Evolutionary conservation across 2,329 filamentous ascomycete genomes (phyloP).

Genomic region (Botrytis fragariae): DNA sequence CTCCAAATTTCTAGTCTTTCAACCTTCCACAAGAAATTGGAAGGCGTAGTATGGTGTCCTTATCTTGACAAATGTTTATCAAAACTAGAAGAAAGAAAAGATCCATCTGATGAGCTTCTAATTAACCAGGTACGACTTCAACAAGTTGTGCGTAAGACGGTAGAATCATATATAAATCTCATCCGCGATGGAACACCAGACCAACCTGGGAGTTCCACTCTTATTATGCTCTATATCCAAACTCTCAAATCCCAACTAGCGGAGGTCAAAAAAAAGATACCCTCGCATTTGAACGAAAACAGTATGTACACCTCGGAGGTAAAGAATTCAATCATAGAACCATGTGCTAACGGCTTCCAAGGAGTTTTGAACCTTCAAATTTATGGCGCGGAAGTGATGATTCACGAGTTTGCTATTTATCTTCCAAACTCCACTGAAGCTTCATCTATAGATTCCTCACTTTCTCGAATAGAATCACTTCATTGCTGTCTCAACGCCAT

Average conservation of each 20-base stretch:
- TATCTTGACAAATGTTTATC: slow-evolving; percentile 10
- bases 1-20: neutral
- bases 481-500: slow-evolving; percentile 4
- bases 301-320: neutral
- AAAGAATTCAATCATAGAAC: neutral
- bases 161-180: slow-evolving; percentile 6
- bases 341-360: neutral
- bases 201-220: neutral
- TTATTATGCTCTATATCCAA: slow-evolving; percentile 8
- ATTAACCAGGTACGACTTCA: slow-evolving; percentile 1
- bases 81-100: slow-evolving; percentile 1
- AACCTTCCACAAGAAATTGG: slow-evolving; percentile 5
- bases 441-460: neutral
- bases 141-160: neutral
- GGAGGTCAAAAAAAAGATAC: neutral
- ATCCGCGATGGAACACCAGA: slow-evolving; percentile 9
- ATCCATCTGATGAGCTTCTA: slow-evolving; percentile 5
- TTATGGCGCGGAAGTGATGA: slow-evolving; percentile 2
- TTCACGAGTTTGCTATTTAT: slow-evolving; percentile 9
- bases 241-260: slow-evolving; percentile 10
- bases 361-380: slow-evolving; percentile 7
- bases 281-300: neutral
- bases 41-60: slow-evolving; percentile 10
- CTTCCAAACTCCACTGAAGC: slow-evolving; percentile 1
- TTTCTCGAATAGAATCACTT: slow-evolving; percentile 1